A percentile compares a stretch with the other conserved stretches of the same genome.
Conservation (phyloP, 129 eudicot species). For the Centella asiatica region DNA sequence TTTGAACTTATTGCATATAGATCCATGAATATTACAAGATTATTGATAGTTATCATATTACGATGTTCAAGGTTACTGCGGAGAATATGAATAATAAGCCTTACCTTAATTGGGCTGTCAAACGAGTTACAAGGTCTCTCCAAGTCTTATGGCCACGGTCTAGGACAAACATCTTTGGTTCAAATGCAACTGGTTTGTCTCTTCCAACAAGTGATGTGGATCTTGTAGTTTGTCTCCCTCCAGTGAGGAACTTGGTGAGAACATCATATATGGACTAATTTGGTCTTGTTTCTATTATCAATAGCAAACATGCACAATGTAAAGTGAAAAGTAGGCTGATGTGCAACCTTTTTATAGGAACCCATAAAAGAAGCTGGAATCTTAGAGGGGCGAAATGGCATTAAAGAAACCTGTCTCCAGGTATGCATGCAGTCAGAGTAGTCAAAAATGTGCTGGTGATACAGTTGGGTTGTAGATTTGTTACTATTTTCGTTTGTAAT, state of each 20-base stretch:
- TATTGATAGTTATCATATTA: conserved; percentile 7
- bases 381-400: conserved; percentile 88
- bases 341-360: conserved; percentile 31
- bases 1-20: background rate
- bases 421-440: conserved; percentile 18
- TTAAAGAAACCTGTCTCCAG: conserved; percentile 90
- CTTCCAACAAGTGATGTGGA: conserved; percentile 93
- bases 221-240: conserved; percentile 96
- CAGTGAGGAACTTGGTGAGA: conserved; percentile 80
- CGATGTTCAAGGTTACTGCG: conserved; percentile 41
- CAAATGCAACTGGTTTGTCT: conserved; percentile 91
- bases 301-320: background rate
- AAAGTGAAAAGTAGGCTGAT: background rate
- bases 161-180: conserved; percentile 80
- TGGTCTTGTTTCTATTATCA: background rate
- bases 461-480: background rate
- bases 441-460: background rate
- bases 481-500: background rate
- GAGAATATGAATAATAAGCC: conserved; percentile 73
- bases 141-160: conserved; percentile 98
- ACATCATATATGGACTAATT: background rate
- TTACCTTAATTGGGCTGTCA: conserved; percentile 86
- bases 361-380: conserved; percentile 97
- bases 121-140: conserved; percentile 87
- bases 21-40: background rate